Base-by-base conservation (phyloP, 2,329 filamentous ascomycete species). In the Thelonectria olida region DNA sequence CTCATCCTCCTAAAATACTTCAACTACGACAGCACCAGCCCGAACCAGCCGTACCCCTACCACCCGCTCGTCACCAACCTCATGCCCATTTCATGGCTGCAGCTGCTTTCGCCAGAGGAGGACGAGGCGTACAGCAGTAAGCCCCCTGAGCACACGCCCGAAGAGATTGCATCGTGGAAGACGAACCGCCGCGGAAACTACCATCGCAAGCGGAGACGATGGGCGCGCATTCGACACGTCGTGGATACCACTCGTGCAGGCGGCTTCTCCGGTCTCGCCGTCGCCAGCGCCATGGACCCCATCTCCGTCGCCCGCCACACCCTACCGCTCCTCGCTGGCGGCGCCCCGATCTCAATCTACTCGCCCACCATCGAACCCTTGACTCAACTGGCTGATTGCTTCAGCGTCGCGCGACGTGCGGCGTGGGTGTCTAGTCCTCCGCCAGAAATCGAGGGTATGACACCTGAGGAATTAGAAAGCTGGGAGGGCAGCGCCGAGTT, bases 1-100 rank as follows among this genome's bases (percentile, higher is more conserved):
- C 87, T 98, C 60, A 90, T 90, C 17, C 85, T 96, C 49, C 85
- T 99, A 19, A 92, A 92, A 74, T 96, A 97, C 82, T 98, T 97
- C 79, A 88, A 88, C 75, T 98, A 90, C 79, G 93, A 97, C 77
- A 81, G 85, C 67, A 85, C 86, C 60, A 88, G 87, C 63, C 88
- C 89, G 42, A 85, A 84, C 66, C 85, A 78, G 10, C 83, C 70
- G 45, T 76, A 82, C 54, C 82, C 85, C 13, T 82, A 88, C 22
- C 96, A 98, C 74, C 95, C 96, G 1, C 87, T 99, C 10, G 86
- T 90, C 76, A 90, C 86, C 15, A 90, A 96, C 74, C 87, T 99
- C 52, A 90, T 95, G 71, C 88, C 90, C 5, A 82, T 98, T 27
- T 95, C 92, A 25, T 99, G 95, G 94, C 86, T 99, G 2, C 95